Evolutionary conservation across 768 basidiomycete genomes (phyloP).

Genomic region (Russula brevipes): DNA sequence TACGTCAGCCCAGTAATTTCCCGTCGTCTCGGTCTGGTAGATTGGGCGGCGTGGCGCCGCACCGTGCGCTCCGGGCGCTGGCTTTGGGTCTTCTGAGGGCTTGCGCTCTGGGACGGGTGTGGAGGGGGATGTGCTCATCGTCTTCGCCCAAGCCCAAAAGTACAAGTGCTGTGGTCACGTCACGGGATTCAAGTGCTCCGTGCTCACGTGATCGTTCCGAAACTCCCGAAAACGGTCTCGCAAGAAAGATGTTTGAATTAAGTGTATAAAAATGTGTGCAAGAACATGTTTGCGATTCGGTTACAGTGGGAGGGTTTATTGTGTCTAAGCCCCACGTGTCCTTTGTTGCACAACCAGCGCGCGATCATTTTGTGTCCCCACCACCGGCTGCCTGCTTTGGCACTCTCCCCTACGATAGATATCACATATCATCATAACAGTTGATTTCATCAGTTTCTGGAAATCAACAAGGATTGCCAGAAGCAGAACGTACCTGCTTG

Average conservation of each 20-base stretch:
- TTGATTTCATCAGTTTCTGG: not conserved
- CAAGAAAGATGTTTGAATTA: not conserved
- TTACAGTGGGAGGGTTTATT: not conserved
- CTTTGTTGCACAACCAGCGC: conserved; percentile 5
- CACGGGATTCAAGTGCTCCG: not conserved
- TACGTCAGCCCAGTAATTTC: conserved; percentile 33
- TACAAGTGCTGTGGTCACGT: not conserved
- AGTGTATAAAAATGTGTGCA: not conserved
- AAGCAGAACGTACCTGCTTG: conserved; percentile 10
- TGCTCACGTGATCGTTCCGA: not conserved
- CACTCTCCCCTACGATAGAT: not conserved
- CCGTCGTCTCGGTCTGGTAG: conserved; percentile 34
- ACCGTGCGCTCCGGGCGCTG: conserved; percentile 1
- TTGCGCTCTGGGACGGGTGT: conserved; percentile 5
- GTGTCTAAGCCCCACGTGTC: conserved; percentile 5
- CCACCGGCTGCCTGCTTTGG: conserved; percentile 5
- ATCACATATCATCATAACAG: not conserved
- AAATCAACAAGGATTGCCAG: not conserved
- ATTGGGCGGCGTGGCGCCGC: conserved; percentile 14
- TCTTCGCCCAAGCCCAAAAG: not conserved
- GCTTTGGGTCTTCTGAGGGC: conserved; percentile 21
- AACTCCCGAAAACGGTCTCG: not conserved
- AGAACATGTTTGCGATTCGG: not conserved
- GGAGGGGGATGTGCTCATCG: conserved; percentile 19
- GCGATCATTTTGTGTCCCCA: not conserved